Base-by-base conservation (phyloP, 805 yeast species). In the Kuraishia cidri region DNA sequence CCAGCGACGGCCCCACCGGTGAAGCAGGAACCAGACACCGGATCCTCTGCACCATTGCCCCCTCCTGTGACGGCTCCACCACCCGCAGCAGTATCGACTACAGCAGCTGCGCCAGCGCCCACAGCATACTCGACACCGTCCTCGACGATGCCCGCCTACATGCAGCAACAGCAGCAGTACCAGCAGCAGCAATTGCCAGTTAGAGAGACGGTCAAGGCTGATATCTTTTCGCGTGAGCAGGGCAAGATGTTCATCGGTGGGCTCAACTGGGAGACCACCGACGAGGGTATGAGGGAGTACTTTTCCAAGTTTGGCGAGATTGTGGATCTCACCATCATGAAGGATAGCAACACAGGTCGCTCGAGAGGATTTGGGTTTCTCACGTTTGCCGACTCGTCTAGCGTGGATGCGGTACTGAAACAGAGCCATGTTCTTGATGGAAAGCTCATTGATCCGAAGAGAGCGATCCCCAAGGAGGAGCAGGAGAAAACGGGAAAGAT, bases 221-320 rank as follows among this genome's bases (percentile, higher is more conserved):
- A 75, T 55, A 53, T 74, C 41, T 58, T 72, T 21, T 44, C 50
- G 41, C 72, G 77, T 42, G 95, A 84, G 47, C 78, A 78, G 42
- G 94, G 94, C 34, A 87, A 87, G 53, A 83, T 87, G 94, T 87
- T 87, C 50, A 75, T 86, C 56, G 98, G 98, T 41, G 98, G 98
- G 32, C 74, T 90, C 47, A 92, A 90, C 50, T 90, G 97, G 97
- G 97, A 90, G 52, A 90, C 98, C 11, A 79, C 88, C 10, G 97
- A 90, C 50, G 94, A 87, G 41, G 75, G 81, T 22, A 62, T 90
- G 58, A 76, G 70, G 44, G 79, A 75, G 35, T 90, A 90, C 54
- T 90, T 90, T 54, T 64, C 79, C 30, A 79, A 88, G 55, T 90
- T 73, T 53, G 98, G 98, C 45, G 90, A 81, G 42, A 88, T 90